Conservation (phyloP, 805 yeast species). For the Spathaspora sp. region DNA sequence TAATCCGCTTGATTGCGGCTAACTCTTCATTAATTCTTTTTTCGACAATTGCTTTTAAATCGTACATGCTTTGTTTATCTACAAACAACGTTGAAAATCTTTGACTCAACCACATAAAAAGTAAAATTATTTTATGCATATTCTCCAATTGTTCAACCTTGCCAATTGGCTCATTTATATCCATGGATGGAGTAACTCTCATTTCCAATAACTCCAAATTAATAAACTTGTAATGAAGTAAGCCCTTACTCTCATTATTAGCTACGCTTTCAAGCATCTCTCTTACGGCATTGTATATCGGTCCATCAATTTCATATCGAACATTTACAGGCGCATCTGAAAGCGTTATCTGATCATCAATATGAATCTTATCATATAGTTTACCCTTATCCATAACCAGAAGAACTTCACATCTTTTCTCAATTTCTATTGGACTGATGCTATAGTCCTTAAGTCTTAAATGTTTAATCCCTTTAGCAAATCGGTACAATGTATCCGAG, state of each 20-base stretch:
- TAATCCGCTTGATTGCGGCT: conserved; percentile 20
- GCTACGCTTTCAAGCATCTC: conserved; percentile 52
- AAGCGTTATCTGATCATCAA: conserved; percentile 55
- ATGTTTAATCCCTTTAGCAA: conserved; percentile 37
- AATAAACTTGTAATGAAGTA: conserved; percentile 48
- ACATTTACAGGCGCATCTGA: conserved; percentile 56
- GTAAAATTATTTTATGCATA: conserved; percentile 60
- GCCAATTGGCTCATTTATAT: not conserved
- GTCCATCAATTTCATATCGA: conserved; percentile 17
- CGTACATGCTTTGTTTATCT: conserved; percentile 70
- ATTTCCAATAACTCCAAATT: conserved; percentile 20
- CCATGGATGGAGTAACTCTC: conserved; percentile 5
- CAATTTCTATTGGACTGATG: conserved; percentile 35
- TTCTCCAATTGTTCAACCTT: conserved; percentile 45
- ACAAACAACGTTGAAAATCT: conserved; percentile 80
- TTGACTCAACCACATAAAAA: conserved; percentile 83
- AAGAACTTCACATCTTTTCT: conserved; percentile 32
- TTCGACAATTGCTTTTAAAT: conserved; percentile 69
- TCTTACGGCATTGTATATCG: conserved; percentile 40
- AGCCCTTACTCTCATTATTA: conserved; percentile 47
- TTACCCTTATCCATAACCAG: conserved; percentile 37
- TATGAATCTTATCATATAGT: conserved; percentile 26
- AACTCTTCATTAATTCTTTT: conserved; percentile 51
- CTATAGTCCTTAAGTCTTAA: conserved; percentile 22
- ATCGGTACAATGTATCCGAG: conserved; percentile 43